Evolutionary conservation across 2,329 filamentous ascomycete genomes (phyloP), one percentile per base, ranked within the genome.

Genomic region (Ceratocystis cubensis): DNA sequence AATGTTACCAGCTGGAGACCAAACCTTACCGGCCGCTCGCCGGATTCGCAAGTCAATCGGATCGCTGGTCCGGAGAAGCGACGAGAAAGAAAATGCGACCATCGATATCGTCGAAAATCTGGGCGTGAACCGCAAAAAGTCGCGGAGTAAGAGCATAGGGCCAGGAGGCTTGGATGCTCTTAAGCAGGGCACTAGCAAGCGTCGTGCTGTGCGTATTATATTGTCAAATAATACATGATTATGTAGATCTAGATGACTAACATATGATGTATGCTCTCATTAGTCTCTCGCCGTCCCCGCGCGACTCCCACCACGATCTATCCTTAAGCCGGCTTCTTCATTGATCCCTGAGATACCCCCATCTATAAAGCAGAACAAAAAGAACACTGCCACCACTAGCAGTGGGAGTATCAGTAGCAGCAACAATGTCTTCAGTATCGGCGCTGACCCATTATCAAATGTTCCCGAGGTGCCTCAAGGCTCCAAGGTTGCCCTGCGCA

Each of bases 81-180:
- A 28, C 44, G 68, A 90, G 72, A 91, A 91, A 75, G 90, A 95
- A 74, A 95, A 95, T 80, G 82, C 83, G 73, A 89, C 87, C 2
- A 77, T 86, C 56, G 86, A 90, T 70, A 75, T 88, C 66, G 81
- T 80, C 69, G 80, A 82, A 70, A 76, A 78, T 67, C 73, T 80
- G 70, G 80, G 78, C 37, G 79, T 78, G 67, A 80, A 75, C 72
- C 79, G 81, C 69, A 82, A 82, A 77, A 93, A 91, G 77, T 89
- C 88, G 67, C 86, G 94, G 70, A 96, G 93, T 77, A 97, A 96
- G 80, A 97, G 93, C 77, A 87, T 99, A 71, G 94, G 94, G 1
- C 93, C 94, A 17, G 94, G 93, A 63, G 91, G 92, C 30, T 77
- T 96, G 59, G 91, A 95, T 79, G 87, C 88, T 67, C 80, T 95